Conservation (phyloP, 106 monocot species). For the Vanilla planifolia region DNA sequence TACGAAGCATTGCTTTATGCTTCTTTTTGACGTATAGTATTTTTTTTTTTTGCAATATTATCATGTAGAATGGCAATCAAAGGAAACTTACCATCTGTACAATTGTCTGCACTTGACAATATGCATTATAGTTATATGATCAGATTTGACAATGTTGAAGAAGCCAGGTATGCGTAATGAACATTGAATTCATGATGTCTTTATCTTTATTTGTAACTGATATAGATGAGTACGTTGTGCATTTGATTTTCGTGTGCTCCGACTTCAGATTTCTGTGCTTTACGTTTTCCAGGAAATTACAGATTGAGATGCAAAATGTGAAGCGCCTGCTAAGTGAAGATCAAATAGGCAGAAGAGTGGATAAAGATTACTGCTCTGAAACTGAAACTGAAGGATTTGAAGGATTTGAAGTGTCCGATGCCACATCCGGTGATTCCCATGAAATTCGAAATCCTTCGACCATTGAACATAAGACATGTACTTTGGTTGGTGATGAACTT, state of each 20-base stretch:
- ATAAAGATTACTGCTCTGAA: slow-evolving; percentile 77
- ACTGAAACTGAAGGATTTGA: slow-evolving; percentile 84
- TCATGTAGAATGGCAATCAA: slow-evolving; percentile 65
- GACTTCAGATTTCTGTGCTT: slow-evolving; percentile 12
- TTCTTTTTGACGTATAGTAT: background rate
- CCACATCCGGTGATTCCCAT: slow-evolving; percentile 12
- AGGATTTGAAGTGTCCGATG: slow-evolving; percentile 39
- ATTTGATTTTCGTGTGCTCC: background rate
- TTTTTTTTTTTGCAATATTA: background rate
- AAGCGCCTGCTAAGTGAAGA: slow-evolving; percentile 32
- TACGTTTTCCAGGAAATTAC: slow-evolving; percentile 64
- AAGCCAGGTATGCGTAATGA: slow-evolving; percentile 54
- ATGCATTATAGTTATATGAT: slow-evolving; percentile 99
- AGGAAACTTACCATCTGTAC: slow-evolving; percentile 51
- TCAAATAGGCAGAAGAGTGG: slow-evolving; percentile 19
- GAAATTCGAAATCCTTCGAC: slow-evolving; percentile 15
- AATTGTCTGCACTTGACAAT: slow-evolving; percentile 80
- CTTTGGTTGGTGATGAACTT: slow-evolving; percentile 16
- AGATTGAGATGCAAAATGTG: slow-evolving; percentile 62
- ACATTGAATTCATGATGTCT: too few species aligned
- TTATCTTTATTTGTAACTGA: too few species aligned
- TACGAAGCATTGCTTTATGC: background rate
- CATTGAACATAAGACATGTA: slow-evolving; percentile 3
- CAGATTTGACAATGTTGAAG: slow-evolving; percentile 88
- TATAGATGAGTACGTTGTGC: background rate